These are phyloP conservation scores for Parietaria judaica DNA, from an alignment of 306 rosid species.

Conservation along the genomic window DNA sequence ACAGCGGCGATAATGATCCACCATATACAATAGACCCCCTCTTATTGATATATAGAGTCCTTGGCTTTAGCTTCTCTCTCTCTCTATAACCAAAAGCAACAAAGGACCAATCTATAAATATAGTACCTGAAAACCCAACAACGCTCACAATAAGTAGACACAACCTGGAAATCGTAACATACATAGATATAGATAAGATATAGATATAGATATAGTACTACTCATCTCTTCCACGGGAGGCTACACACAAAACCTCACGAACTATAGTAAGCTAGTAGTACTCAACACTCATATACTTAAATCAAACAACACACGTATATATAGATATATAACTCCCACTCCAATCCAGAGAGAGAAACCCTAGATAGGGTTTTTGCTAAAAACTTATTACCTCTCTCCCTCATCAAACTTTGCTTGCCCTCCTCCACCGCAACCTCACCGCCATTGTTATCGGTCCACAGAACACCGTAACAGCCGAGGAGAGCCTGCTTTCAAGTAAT, in stretches of 20 bases:
- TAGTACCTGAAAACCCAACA: background rate
- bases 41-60: background rate
- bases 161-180: background rate
- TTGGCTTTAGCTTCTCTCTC: background rate
- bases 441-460: slow-evolving; percentile 46
- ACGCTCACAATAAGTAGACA: background rate
- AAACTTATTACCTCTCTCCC: background rate
- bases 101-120: background rate
- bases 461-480: slow-evolving; percentile 5
- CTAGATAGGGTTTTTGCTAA: slow-evolving; percentile 23
- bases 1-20: background rate
- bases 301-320: no score
- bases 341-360: slow-evolving; percentile 33
- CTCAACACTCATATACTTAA: background rate
- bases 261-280: background rate
- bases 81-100: slow-evolving; percentile 5
- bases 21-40: background rate
- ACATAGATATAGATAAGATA: background rate
- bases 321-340: background rate
- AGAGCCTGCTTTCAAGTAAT: no score
- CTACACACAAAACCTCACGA: background rate
- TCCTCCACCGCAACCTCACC: background rate
- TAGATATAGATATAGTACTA: background rate
- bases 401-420: background rate
- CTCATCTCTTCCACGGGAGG: slow-evolving; percentile 9